Evolutionary conservation across 2,329 filamentous ascomycete genomes (phyloP).

Genomic region (Beauveria varroae): DNA sequence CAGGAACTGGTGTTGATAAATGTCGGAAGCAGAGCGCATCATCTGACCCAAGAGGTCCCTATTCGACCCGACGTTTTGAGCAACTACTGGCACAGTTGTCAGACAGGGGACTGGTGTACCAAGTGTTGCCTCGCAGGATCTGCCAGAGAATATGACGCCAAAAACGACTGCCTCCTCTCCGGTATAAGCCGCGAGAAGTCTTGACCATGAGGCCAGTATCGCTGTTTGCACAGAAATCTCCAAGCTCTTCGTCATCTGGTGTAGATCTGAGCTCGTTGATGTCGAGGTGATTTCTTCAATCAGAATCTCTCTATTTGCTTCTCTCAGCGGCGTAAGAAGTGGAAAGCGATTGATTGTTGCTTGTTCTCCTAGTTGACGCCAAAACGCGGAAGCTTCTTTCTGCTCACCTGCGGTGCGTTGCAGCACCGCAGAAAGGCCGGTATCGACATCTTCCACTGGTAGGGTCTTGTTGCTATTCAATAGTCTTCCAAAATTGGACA

Average conservation of each 20-base stretch:
- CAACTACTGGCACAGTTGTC: constrained; percentile 67
- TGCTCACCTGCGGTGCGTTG: constrained; percentile 21
- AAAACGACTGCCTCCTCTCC: constrained; percentile 70
- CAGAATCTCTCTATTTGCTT: constrained; percentile 25
- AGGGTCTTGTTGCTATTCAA: neutral
- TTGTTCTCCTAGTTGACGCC: constrained; percentile 47
- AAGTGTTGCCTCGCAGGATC: constrained; percentile 53
- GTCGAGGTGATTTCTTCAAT: constrained; percentile 28
- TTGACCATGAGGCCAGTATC: constrained; percentile 71
- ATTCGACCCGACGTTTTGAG: constrained; percentile 47
- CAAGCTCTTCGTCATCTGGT: constrained; percentile 43
- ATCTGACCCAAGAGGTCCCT: constrained; percentile 51
- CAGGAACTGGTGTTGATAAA: constrained; percentile 64
- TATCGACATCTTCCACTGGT: constrained; percentile 21
- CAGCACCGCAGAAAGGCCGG: constrained; percentile 35
- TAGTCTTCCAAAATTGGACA: constrained; percentile 47
- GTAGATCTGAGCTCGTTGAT: constrained; percentile 39
- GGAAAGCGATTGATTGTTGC: constrained; percentile 66
- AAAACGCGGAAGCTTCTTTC: constrained; percentile 46
- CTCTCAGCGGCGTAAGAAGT: constrained; percentile 56
- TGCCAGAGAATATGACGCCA: constrained; percentile 72
- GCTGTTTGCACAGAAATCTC: constrained; percentile 71
- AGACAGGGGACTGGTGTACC: constrained; percentile 68
- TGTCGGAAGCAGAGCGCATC: constrained; percentile 55
- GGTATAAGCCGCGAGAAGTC: constrained; percentile 65